Evolutionary conservation across 257 asterid genomes (phyloP).

Genomic region (Fraxinus pennsylvanica): DNA sequence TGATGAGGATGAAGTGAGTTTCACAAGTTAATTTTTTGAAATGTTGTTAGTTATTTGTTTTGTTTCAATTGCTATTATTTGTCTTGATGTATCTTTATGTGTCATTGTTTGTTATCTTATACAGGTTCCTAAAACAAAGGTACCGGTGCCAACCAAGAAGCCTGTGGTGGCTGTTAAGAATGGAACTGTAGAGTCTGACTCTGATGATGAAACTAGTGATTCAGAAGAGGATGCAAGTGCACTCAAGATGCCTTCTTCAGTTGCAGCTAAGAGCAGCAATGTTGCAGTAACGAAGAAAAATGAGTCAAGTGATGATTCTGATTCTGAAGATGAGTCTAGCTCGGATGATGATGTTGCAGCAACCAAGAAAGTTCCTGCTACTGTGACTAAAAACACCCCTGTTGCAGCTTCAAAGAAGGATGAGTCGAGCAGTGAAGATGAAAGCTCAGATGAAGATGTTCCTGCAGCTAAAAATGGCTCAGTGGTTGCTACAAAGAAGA

Average conservation of each 20-base stretch:
- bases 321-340: constrained; percentile 36
- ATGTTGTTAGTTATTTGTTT: not conserved
- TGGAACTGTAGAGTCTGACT: not conserved
- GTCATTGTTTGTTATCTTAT: not conserved
- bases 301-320: constrained; percentile 38
- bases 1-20: constrained; percentile 28
- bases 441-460: constrained; percentile 37
- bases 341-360: constrained; percentile 36
- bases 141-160: too few relatives aligned
- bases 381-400: constrained; percentile 26
- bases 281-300: constrained; percentile 19
- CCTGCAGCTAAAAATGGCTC: constrained; percentile 13
- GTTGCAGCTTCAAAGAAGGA: constrained; percentile 29
- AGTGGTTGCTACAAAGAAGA: constrained; percentile 23
- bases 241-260: not conserved
- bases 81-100: not conserved
- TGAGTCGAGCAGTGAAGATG: constrained; percentile 21
- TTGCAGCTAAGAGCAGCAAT: constrained; percentile 21
- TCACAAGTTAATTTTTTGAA: not conserved
- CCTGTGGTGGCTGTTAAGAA: not conserved
- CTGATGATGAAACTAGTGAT: not conserved
- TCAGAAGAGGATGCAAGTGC: not conserved
- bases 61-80: not conserved
- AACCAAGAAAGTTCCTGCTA: constrained; percentile 29
- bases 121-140: constrained; percentile 23